These are phyloP conservation scores for Pontederia crassipes DNA, from an alignment of 176 grass and related monocot genomes.

Conservation along the genomic window DNA sequence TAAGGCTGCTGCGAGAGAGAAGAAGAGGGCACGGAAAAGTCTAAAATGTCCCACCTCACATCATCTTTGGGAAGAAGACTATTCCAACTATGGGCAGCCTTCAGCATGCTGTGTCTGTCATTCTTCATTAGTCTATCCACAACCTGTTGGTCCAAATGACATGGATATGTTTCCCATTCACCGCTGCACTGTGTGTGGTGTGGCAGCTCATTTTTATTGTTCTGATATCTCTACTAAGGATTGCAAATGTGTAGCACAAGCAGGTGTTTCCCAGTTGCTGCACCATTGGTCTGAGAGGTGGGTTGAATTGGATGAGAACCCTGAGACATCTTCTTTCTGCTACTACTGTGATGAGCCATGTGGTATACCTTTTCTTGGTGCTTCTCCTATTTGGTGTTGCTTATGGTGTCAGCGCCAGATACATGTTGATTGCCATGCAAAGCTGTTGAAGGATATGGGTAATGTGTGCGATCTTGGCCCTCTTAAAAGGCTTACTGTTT, in stretches of 20 bases:
- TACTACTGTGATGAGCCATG: constrained; percentile 72
- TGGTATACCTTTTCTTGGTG: constrained; percentile 53
- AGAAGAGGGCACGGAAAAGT: constrained; percentile 29
- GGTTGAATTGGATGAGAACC: constrained; percentile 47
- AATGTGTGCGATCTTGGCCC: constrained; percentile 66
- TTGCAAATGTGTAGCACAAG: constrained; percentile 71
- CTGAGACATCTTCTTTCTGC: constrained; percentile 54
- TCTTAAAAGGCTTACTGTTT: constrained; percentile 53
- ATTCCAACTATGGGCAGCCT: constrained; percentile 28
- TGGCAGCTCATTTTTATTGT: constrained; percentile 48
- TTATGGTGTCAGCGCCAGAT: constrained; percentile 82
- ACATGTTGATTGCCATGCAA: constrained; percentile 77
- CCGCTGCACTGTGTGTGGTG: constrained; percentile 53
- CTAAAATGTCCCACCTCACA: constrained; percentile 49
- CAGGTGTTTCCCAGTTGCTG: constrained; percentile 35
- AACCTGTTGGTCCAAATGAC: constrained; percentile 14
- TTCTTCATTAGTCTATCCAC: constrained; percentile 17
- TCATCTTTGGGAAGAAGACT: constrained; percentile 52
- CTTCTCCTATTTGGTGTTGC: constrained; percentile 84
- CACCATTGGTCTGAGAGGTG: constrained; percentile 97
- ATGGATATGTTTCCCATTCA: constrained; percentile 12
- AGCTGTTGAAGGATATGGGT: constrained; percentile 42
- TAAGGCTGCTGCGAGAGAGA: constrained; percentile 63
- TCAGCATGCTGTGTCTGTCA: constrained; percentile 70
- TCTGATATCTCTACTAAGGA: constrained; percentile 31